phyloP scores from a whole-genome alignment of 1,139 yeast genomes.

The Suhomyces kunorum region DNA sequence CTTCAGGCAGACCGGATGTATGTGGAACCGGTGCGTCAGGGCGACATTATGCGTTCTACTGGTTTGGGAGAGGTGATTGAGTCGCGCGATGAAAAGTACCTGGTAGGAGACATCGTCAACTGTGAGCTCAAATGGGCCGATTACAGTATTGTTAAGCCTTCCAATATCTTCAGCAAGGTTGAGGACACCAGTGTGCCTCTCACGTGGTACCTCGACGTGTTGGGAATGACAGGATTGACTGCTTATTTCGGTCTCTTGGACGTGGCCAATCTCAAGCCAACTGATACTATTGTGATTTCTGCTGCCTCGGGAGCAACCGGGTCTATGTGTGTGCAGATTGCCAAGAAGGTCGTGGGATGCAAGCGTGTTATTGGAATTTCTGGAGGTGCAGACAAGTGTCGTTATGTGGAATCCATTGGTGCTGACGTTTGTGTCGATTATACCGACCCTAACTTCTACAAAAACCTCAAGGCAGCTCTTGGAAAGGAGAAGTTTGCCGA shows the following conservation, averaged over 20 bases:
- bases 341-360: slow-evolving; percentile 31
- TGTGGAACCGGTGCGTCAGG: slow-evolving; percentile 47
- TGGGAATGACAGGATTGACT: slow-evolving; percentile 37
- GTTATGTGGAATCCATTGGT: slow-evolving; percentile 33
- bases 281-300: slow-evolving; percentile 32
- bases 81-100: slow-evolving; percentile 12
- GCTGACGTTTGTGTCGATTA: slow-evolving; percentile 52
- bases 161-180: slow-evolving; percentile 14
- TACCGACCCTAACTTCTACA: slow-evolving; percentile 45
- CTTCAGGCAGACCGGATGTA: slow-evolving; percentile 46
- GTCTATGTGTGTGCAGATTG: slow-evolving; percentile 33
- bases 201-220: slow-evolving; percentile 45
- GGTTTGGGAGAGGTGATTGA: slow-evolving; percentile 30
- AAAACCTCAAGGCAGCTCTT: slow-evolving; percentile 45
- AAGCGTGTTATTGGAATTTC: slow-evolving; percentile 33
- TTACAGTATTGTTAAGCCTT: slow-evolving; percentile 13
- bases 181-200: slow-evolving; percentile 15
- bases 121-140: slow-evolving; percentile 19
- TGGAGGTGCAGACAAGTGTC: slow-evolving; percentile 32
- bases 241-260: slow-evolving; percentile 32
- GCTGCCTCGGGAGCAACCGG: slow-evolving; percentile 39
- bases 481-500: slow-evolving; percentile 32
- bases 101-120: slow-evolving; percentile 15
- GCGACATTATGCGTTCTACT: slow-evolving; percentile 50
- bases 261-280: slow-evolving; percentile 27